Evolutionary conservation across 2,329 filamentous ascomycete species (phyloP), one percentile per base, ranked within the genome.

Genomic region (Lachnellula occidentalis): DNA sequence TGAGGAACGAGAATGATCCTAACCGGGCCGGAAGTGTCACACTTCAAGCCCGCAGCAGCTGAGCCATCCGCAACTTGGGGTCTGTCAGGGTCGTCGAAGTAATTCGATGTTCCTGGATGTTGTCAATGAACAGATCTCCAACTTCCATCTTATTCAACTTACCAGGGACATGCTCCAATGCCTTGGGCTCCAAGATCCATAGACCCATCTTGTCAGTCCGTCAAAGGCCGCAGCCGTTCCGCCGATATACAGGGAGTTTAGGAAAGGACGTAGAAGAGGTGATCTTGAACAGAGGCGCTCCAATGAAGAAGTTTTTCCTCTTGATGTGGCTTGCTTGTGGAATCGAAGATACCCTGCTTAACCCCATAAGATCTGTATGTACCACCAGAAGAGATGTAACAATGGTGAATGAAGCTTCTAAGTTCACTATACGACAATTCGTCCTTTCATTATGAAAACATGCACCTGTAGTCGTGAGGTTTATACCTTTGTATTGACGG

Each of bases 1-100:
- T 96, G 92, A 5, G 92, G 92, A 5, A 95, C 87, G 34, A 96
- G 81, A 63, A 96, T 88, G 64, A 92, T 87, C 49, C 85, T 82
- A 17, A 78, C 71, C 17, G 77, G 75, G 34, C 88, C 86, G 58
- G 77, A 85, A 50, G 71, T 78, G 70, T 92, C 88, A 70, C 84
- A 88, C 71, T 94, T 95, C 63, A 94, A 72, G 56, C 75, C 74
- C 24, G 75, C 68, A 45, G 68, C 71, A 45, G 70, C 73, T 57
- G 64, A 61, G 9, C 8, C 27, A 45, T 51, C 64, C 54, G 71
- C 71, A 49, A 69, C 67, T 62, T 77, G 76, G 14, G 76, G 73
- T 63, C 75, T 70, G 15, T 74, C 72, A 1, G 78, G 76, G 56
- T 83, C 79, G 62, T 87, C 81, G 58, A 83, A 85, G 68, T 88